Evolutionary conservation across 2,329 filamentous ascomycete genomes (phyloP).

Genomic region (Polytolypa hystricis): DNA sequence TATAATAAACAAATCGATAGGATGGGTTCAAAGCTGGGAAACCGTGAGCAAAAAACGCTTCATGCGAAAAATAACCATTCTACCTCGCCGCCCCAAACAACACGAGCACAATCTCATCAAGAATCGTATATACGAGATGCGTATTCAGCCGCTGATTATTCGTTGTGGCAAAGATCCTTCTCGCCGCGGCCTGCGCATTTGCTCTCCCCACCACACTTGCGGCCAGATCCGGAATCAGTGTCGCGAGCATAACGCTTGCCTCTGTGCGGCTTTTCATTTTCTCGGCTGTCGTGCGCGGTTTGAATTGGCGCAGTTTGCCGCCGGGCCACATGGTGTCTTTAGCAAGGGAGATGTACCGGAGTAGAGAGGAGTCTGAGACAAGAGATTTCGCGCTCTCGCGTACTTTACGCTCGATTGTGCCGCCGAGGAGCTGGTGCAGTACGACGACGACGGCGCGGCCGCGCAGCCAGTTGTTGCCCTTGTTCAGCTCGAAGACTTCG

Average conservation of each 20-base stretch:
- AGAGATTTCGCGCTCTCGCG: slow-evolving; percentile 68
- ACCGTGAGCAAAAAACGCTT: too few relatives aligned
- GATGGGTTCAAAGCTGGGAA: too few relatives aligned
- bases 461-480: slow-evolving; percentile 92
- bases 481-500: slow-evolving; percentile 87
- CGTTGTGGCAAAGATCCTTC: slow-evolving; percentile 77
- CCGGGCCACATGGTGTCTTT: slow-evolving; percentile 70
- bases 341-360: slow-evolving; percentile 64
- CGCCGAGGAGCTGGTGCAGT: slow-evolving; percentile 85
- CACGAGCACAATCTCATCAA: slow-evolving; percentile 59
- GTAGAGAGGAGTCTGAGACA: slow-evolving; percentile 59
- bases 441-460: slow-evolving; percentile 93
- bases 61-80: not conserved
- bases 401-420: slow-evolving; percentile 91
- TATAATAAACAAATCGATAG: slow-evolving; percentile 1
- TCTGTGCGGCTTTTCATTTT: slow-evolving; percentile 74
- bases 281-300: slow-evolving; percentile 56
- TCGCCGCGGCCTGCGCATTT: slow-evolving; percentile 82
- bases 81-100: slow-evolving; percentile 40
- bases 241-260: slow-evolving; percentile 78
- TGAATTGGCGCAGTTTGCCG: slow-evolving; percentile 36
- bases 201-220: slow-evolving; percentile 84
- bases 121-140: slow-evolving; percentile 58
- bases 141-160: slow-evolving; percentile 84
- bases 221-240: slow-evolving; percentile 79